phyloP scores from a whole-genome alignment of 768 basidiomycete species.

The Boletus bicolor region DNA sequence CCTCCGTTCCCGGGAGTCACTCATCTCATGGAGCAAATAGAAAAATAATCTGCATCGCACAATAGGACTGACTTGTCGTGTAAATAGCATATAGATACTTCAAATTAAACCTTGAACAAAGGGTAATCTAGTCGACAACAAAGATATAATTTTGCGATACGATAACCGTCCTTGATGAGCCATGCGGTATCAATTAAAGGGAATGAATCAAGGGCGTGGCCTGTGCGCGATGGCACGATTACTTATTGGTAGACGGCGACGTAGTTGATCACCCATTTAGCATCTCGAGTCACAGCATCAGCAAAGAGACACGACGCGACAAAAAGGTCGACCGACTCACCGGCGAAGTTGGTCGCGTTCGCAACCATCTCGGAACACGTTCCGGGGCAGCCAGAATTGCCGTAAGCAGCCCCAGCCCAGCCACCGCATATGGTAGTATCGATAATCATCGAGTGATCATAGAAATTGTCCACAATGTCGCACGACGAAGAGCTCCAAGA shows the following conservation, averaged over 20 bases:
- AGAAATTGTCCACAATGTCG: slow-evolving; percentile 48
- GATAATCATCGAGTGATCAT: slow-evolving; percentile 45
- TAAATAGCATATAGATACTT: background rate
- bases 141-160: background rate
- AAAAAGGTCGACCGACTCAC: slow-evolving; percentile 28
- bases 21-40: too few species aligned
- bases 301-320: background rate
- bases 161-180: background rate
- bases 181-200: background rate
- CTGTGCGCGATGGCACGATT: background rate
- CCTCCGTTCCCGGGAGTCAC: too few species aligned
- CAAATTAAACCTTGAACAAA: background rate
- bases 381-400: slow-evolving; percentile 34
- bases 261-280: slow-evolving; percentile 55
- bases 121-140: too few species aligned
- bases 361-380: slow-evolving; percentile 47
- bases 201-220: background rate
- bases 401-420: slow-evolving; percentile 26
- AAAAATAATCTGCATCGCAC: background rate
- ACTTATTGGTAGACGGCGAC: slow-evolving; percentile 47
- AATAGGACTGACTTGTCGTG: background rate
- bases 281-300: slow-evolving; percentile 26
- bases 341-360: slow-evolving; percentile 51
- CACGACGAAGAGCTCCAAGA: slow-evolving; percentile 49
- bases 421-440: slow-evolving; percentile 33